phyloP scores from a whole-genome alignment of 78 protist species.

The Neovahlkampfia damariscottae region DNA sequence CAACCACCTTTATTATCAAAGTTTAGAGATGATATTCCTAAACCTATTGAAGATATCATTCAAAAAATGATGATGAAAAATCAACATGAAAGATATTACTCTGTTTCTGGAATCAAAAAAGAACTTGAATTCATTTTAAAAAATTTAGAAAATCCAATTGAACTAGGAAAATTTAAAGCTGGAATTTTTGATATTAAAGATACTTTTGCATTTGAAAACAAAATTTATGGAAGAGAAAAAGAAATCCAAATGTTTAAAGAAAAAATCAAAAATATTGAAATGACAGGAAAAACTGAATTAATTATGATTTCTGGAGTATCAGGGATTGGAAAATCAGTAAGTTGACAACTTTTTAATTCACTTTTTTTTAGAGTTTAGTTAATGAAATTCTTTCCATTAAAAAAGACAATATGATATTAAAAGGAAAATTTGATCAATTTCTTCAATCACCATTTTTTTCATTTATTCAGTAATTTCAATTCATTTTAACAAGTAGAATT shows the following conservation, averaged over 20 bases:
- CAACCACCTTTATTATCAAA: background rate
- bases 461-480: too few relatives aligned
- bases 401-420: too few relatives aligned
- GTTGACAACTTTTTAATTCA: background rate
- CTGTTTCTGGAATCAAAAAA: background rate
- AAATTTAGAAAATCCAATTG: background rate
- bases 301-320: background rate
- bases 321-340: too few relatives aligned
- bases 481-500: too few relatives aligned
- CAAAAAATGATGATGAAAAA: background rate
- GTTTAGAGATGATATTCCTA: background rate
- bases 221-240: background rate
- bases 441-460: too few relatives aligned
- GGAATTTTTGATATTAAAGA: background rate
- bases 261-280: background rate
- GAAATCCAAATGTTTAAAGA: background rate
- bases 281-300: background rate
- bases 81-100: background rate
- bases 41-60: background rate
- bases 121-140: background rate
- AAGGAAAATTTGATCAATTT: too few relatives aligned
- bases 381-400: too few relatives aligned
- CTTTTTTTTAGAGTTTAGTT: too few relatives aligned
- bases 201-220: background rate
- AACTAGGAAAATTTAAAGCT: background rate